phyloP scores from a whole-genome alignment of 768 basidiomycete genomes.

The Lentinula detonsa region DNA sequence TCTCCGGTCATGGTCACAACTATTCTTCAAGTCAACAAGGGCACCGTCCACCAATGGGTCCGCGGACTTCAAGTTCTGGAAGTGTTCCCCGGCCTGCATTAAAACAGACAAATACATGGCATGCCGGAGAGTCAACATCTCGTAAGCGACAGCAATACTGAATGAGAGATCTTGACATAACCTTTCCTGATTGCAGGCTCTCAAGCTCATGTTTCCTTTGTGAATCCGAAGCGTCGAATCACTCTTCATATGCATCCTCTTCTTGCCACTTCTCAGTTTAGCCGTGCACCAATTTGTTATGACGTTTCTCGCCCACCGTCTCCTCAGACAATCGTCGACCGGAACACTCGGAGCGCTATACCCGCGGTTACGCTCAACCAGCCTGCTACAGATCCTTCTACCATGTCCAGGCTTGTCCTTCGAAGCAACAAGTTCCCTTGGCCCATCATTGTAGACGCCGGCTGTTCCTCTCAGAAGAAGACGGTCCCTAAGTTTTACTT shows the following conservation, averaged over 20 bases:
- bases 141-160: not conserved
- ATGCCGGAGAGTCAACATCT: conserved; percentile 33
- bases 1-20: conserved; percentile 12
- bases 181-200: conserved; percentile 2
- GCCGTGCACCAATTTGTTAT: conserved; percentile 58
- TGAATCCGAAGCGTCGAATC: conserved; percentile 25
- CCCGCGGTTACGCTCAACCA: conserved; percentile 51
- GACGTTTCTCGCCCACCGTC: conserved; percentile 54
- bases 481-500: conserved; percentile 22
- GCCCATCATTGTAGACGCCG: conserved; percentile 41
- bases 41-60: conserved; percentile 23
- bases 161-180: conserved; percentile 1
- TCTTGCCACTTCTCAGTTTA: conserved; percentile 47
- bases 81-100: conserved; percentile 39
- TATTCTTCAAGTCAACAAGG: conserved; percentile 18
- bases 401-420: conserved; percentile 41
- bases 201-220: conserved; percentile 28
- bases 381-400: conserved; percentile 61
- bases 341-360: conserved; percentile 45
- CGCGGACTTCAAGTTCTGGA: conserved; percentile 31
- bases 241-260: conserved; percentile 59
- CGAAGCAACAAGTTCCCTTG: conserved; percentile 56
- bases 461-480: conserved; percentile 10
- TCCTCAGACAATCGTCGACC: conserved; percentile 50
- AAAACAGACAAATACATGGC: conserved; percentile 43